Evolutionary conservation across 306 rosid genomes (phyloP), one percentile per base, ranked within the genome.

Genomic region (Prunus fruticosa): DNA sequence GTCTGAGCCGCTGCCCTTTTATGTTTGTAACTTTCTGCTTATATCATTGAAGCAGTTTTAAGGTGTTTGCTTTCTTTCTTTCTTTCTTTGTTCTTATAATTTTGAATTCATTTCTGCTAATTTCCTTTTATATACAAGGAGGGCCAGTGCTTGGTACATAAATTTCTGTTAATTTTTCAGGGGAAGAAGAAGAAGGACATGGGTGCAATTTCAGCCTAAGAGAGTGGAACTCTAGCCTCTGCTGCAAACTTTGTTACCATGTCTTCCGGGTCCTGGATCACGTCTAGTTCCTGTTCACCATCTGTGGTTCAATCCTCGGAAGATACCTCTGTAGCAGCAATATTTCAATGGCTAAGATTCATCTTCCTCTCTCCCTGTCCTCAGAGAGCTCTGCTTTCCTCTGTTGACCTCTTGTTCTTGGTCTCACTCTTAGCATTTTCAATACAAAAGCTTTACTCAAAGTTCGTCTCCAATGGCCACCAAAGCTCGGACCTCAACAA

Each of bases 361-460:
- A 22, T 89, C 71, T 85, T 90, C 70, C 93, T 94, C 67, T 86
- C 95, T 6, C 97, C 98, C 30, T 94, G 98, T 67, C 92, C 96
- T 23, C 98, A 94, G 71, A 86, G 98, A 82, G 91, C 89, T 78
- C 75, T 94, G 20, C 66, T 85, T 3, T 87, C 97, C 47, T 73
- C 81, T 10, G 54, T 92, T 61, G 85, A 89, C 61, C 23, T 80
- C 30, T 34, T 92, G 7, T 87, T 94, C 76, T 15, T 92, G 72
- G 71, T 90, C 61, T 34, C 84, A 7, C 84, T 94, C 69, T 15
- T 88, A 34, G 66, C 71, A 12, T 86, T 92, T 70, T 88, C 92
- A 1, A 1, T 81, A 14, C 76, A 49, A 23, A 94, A 90, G 86
- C 90, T 94, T 45, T 86, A 75, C 50, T 82, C 89, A 0, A 86